Percentiles rank a stretch among this genome's conserved stretches.
phyloP scores from a whole-genome alignment of 2,329 filamentous ascomycete species.

The Hypoxylon rubiginosum region DNA sequence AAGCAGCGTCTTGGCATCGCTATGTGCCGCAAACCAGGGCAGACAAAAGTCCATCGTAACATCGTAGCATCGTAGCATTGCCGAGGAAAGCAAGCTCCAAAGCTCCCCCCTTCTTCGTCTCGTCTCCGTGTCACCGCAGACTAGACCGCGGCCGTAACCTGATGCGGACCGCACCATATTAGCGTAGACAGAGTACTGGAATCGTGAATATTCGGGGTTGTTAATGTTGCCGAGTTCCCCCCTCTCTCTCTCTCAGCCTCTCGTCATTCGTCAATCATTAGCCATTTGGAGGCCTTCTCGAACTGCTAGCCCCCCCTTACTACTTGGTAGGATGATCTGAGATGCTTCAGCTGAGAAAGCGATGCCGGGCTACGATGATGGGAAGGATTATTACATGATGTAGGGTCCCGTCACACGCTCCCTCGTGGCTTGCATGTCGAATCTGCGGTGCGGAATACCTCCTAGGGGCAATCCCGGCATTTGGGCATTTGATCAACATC shows the following conservation, averaged over 20 bases:
- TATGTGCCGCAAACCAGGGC: slow-evolving; percentile 41
- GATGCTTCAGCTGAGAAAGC: slow-evolving; percentile 13
- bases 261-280: slow-evolving; percentile 10
- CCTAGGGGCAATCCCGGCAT: slow-evolving; percentile 28
- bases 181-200: slow-evolving; percentile 33
- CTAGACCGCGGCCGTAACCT: slow-evolving; percentile 15
- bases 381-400: slow-evolving; percentile 29
- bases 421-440: slow-evolving; percentile 41
- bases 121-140: slow-evolving; percentile 19
- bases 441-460: slow-evolving; percentile 4
- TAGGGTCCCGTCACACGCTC: slow-evolving; percentile 30
- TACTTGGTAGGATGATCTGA: neutral
- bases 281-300: neutral
- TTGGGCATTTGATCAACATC: slow-evolving; percentile 32
- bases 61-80: slow-evolving; percentile 34
- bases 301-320: neutral
- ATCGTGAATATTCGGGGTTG: slow-evolving; percentile 17
- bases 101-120: neutral
- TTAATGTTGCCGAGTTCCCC: slow-evolving; percentile 2
- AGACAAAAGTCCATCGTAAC: slow-evolving; percentile 42
- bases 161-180: slow-evolving; percentile 28
- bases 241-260: slow-evolving; percentile 32
- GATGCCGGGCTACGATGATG: slow-evolving; percentile 10
- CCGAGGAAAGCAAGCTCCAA: slow-evolving; percentile 26
- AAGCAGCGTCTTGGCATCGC: slow-evolving; percentile 32